phyloP scores from a whole-genome alignment of 2,329 filamentous ascomycete genomes.

The Geosmithia morbida region DNA sequence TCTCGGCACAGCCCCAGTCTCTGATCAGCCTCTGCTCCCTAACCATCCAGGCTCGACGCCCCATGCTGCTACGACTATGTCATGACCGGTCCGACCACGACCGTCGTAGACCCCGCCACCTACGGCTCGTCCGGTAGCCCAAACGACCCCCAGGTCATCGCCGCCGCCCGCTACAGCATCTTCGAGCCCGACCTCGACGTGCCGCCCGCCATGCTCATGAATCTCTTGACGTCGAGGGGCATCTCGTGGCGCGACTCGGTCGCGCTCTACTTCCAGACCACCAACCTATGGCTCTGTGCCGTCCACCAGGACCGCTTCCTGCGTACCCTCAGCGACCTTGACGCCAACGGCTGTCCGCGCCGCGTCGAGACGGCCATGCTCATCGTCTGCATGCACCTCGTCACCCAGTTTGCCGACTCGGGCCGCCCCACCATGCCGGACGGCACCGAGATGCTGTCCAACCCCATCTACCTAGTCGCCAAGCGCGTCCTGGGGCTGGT shows the following conservation, averaged over 20 bases:
- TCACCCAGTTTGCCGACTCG: constrained; percentile 21
- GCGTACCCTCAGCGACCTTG: constrained; percentile 12
- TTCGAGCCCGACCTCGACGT: constrained; percentile 18
- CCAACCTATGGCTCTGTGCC: constrained; percentile 25
- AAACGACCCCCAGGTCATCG: constrained; percentile 4
- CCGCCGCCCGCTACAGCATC: constrained; percentile 6
- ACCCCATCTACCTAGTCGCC: constrained; percentile 20
- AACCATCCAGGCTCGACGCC: constrained; percentile 9
- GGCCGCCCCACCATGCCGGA: constrained; percentile 13
- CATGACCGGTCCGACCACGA: constrained; percentile 18
- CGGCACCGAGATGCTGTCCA: constrained; percentile 22
- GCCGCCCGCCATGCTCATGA: constrained; percentile 21
- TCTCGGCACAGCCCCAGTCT: not conserved
- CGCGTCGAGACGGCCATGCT: constrained; percentile 20
- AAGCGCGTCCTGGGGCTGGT: constrained; percentile 22
- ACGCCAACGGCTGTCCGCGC: constrained; percentile 7
- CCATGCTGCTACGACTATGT: constrained; percentile 21
- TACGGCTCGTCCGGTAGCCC: constrained; percentile 7
- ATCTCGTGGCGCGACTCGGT: constrained; percentile 21
- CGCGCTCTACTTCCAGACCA: constrained; percentile 21
- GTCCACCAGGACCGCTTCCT: constrained; percentile 24
- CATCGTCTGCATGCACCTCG: constrained; percentile 26
- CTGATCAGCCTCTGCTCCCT: not conserved
- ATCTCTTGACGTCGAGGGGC: constrained; percentile 17
- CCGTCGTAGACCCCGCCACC: constrained; percentile 12